These are phyloP conservation scores for Cryptosporidium sp. DNA, from an alignment of 169 alveolate genomes.

Conservation along the genomic window DNA sequence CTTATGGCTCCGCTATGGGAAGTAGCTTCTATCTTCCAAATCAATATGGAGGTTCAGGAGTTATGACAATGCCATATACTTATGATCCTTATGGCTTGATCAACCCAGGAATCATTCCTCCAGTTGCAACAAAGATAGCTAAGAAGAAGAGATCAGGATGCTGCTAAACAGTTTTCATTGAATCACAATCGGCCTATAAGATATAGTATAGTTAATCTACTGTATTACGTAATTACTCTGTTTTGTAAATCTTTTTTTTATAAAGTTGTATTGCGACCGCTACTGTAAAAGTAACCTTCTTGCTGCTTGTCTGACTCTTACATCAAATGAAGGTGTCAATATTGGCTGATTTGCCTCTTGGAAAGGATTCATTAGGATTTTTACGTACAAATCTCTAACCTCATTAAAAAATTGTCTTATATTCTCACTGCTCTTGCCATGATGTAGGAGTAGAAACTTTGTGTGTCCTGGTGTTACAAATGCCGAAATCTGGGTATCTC, in stretches of 20 bases:
- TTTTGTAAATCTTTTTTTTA: neutral
- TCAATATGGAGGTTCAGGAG: slow-evolving; percentile 47
- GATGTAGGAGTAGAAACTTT: slow-evolving; percentile 51
- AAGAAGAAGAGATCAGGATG: slow-evolving; percentile 75
- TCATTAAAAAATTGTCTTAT: slow-evolving; percentile 62
- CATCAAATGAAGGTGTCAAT: slow-evolving; percentile 60
- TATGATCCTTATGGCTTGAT: slow-evolving; percentile 76
- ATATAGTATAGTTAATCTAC: slow-evolving; percentile 29
- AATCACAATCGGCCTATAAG: slow-evolving; percentile 1
- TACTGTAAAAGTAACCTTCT: slow-evolving; percentile 42
- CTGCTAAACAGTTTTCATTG: slow-evolving; percentile 4
- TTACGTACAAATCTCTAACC: slow-evolving; percentile 66
- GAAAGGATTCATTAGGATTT: slow-evolving; percentile 58
- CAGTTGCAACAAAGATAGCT: slow-evolving; percentile 63
- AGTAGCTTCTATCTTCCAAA: slow-evolving; percentile 70
- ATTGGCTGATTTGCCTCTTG: slow-evolving; percentile 76
- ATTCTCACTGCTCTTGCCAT: slow-evolving; percentile 64
- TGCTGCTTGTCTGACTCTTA: slow-evolving; percentile 75
- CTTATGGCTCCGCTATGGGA: slow-evolving; percentile 75
- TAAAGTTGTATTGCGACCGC: neutral
- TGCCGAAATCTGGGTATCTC: slow-evolving; percentile 68
- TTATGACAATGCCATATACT: slow-evolving; percentile 75
- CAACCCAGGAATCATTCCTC: slow-evolving; percentile 74
- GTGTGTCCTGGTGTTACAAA: slow-evolving; percentile 74
- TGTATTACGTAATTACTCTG: slow-evolving; percentile 26